These are phyloP conservation scores for Hypoxylon subgilvum DNA, from an alignment of 495 filamentous ascomycete species.

Conservation along the genomic window DNA sequence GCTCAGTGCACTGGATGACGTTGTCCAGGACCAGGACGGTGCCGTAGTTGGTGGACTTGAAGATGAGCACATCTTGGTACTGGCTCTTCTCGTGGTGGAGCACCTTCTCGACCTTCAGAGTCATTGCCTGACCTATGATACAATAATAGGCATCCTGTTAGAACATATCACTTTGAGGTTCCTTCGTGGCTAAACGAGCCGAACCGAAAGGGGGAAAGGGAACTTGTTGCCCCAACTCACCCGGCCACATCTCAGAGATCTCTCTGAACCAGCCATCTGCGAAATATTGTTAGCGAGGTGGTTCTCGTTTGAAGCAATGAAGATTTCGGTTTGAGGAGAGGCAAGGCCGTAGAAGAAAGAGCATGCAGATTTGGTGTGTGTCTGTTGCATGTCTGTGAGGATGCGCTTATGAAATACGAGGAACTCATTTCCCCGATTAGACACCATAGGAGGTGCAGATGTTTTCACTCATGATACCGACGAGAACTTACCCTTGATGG, in stretches of 20 bases:
- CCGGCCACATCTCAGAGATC: slow-evolving; percentile 97
- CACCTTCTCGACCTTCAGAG: slow-evolving; percentile 94
- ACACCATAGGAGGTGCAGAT: no score
- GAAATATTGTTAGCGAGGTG: slow-evolving; percentile 19
- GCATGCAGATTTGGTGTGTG: no score
- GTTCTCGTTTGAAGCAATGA: neutral
- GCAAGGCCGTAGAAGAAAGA: no score
- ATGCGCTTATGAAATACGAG: no score
- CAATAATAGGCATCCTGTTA: slow-evolving; percentile 4
- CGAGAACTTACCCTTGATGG: slow-evolving; percentile 59
- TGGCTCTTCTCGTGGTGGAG: slow-evolving; percentile 98
- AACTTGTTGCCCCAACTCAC: slow-evolving; percentile 41
- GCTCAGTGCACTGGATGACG: slow-evolving; percentile 97
- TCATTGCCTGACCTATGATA: slow-evolving; percentile 86
- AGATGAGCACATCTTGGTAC: slow-evolving; percentile 98
- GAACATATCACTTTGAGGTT: slow-evolving; percentile 1
- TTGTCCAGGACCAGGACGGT: slow-evolving; percentile 98
- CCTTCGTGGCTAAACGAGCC: neutral
- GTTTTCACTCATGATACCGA: no score
- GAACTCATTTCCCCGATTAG: no score
- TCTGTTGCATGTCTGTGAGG: no score
- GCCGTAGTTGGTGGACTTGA: slow-evolving; percentile 95
- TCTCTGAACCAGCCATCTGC: slow-evolving; percentile 99
- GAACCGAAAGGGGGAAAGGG: neutral
- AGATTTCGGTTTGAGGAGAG: no score